Conservation (phyloP, 371 early-diverging fungal species). For the Syncephalis plumigaleata region DNA sequence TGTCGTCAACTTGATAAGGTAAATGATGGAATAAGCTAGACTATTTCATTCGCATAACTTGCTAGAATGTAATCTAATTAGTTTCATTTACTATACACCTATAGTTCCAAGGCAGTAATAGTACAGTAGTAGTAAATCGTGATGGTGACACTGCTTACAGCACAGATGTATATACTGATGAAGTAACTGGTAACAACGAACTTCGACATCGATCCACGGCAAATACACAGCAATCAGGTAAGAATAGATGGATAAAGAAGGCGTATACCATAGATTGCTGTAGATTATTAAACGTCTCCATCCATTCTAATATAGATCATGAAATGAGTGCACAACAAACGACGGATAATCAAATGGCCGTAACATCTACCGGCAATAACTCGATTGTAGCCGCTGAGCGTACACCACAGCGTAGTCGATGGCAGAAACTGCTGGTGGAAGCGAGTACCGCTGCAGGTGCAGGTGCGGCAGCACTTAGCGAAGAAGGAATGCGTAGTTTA, state of each 20-base stretch:
- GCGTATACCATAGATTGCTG: not conserved
- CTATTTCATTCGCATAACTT: no score
- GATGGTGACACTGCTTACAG: no score
- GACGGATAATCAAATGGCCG: conserved; percentile 1
- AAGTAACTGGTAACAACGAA: no score
- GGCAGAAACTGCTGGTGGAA: conserved; percentile 54
- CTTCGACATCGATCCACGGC: not conserved
- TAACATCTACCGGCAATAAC: conserved; percentile 8
- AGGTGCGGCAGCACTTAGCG: conserved; percentile 54
- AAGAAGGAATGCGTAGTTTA: conserved; percentile 60
- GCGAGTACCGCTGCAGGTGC: conserved; percentile 48
- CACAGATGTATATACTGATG: no score
- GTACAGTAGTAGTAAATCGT: no score
- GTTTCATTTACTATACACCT: no score
- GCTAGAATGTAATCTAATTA: no score
- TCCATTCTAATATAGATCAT: conserved; percentile 2
- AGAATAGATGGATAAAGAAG: not conserved
- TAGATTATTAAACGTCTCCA: not conserved
- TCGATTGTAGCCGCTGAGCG: conserved; percentile 6
- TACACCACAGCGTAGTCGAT: conserved; percentile 25
- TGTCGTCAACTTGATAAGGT: conserved; percentile 54
- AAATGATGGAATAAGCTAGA: no score
- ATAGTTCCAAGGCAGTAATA: no score
- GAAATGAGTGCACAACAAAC: conserved; percentile 3
- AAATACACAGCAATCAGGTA: not conserved